These are phyloP conservation scores for Chimonanthus salicifolius DNA, from an alignment of 164 flowering plant genomes.

Conservation along the genomic window DNA sequence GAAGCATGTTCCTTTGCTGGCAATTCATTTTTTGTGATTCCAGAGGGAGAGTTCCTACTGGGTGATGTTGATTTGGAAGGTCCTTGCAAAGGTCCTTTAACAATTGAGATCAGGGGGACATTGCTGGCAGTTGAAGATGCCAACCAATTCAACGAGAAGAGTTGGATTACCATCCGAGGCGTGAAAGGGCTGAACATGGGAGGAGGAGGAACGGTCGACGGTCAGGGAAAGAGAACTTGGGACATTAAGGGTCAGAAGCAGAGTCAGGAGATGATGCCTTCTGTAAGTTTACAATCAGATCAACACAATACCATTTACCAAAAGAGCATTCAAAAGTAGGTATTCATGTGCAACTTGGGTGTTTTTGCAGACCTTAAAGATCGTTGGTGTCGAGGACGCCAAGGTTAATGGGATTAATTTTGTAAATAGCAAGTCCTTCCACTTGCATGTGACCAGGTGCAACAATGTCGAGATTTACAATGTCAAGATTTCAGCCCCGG, in stretches of 20 bases:
- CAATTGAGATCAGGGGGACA: background rate
- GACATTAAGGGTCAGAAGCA: background rate
- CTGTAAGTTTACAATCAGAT: slow-evolving; percentile 7
- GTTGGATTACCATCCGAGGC: slow-evolving; percentile 2
- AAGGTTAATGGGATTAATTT: slow-evolving; percentile 22
- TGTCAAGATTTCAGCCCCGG: slow-evolving; percentile 9
- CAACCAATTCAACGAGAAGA: background rate
- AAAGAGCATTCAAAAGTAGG: background rate
- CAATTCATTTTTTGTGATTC: background rate
- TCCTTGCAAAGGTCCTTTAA: background rate
- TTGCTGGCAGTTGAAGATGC: slow-evolving; percentile 2
- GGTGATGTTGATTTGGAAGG: background rate
- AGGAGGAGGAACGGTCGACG: slow-evolving; percentile 10
- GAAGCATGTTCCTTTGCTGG: slow-evolving; percentile 7
- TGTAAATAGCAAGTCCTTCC: slow-evolving; percentile 44
- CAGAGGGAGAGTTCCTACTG: background rate
- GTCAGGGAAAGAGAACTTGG: slow-evolving; percentile 8
- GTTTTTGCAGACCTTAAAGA: slow-evolving; percentile 38
- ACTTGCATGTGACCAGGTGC: slow-evolving; percentile 16
- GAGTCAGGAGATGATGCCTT: background rate
- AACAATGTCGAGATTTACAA: slow-evolving; percentile 16
- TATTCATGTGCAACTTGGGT: background rate
- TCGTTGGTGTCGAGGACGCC: slow-evolving; percentile 33
- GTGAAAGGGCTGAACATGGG: background rate
- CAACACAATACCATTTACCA: background rate